Evolutionary conservation across 1,139 yeast genomes (phyloP), one percentile per base, ranked within the genome.

Genomic region (Sugiyamaella sp.): DNA sequence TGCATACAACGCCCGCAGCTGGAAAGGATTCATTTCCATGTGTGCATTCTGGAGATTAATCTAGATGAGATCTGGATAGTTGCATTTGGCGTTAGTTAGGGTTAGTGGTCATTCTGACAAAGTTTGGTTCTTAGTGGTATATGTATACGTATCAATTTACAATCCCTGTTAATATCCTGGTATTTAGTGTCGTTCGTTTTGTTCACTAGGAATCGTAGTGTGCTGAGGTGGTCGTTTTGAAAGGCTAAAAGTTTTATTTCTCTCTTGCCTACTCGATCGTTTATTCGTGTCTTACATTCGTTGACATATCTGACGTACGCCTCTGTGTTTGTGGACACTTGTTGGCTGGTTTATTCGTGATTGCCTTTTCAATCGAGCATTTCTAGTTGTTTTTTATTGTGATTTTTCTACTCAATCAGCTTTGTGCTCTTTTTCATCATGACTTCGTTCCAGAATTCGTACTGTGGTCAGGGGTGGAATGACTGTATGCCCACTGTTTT

Each of bases 391-490:
- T n/a, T n/a, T n/a, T n/a, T n/a, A n/a, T n/a, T n/a, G n/a, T n/a
- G n/a, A n/a, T n/a, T n/a, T n/a, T n/a, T n/a, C n/a, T n/a, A n/a
- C n/a, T 29, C 14, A 29, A 8, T 8, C 35, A 4, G 4, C n/a
- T 29, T 6, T 8, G n/a, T 29, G 16, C 16, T 14, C 35, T n/a
- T 27, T 42, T 5, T 14, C n/a, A 20, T 20, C 12, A 55, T 57
- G 49, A 54, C 64, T 8, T 70, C 73, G 5, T 66, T 68, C 19
- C 73, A 70, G 51, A 60, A 61, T 6, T 53, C 66, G 20, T 69
- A 64, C 55, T 53, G 65, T 5, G 71, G 71, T 53, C 68, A 68
- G 52, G 74, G 74, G 46, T 72, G 75, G 74, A 72, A 72, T 57
- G 75, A 72, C 58, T 69, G 74, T 52, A 61, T 65, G 10, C 71